Conservation (phyloP, 2,329 filamentous ascomycete species). For the Ilyonectria mors-panacis region DNA sequence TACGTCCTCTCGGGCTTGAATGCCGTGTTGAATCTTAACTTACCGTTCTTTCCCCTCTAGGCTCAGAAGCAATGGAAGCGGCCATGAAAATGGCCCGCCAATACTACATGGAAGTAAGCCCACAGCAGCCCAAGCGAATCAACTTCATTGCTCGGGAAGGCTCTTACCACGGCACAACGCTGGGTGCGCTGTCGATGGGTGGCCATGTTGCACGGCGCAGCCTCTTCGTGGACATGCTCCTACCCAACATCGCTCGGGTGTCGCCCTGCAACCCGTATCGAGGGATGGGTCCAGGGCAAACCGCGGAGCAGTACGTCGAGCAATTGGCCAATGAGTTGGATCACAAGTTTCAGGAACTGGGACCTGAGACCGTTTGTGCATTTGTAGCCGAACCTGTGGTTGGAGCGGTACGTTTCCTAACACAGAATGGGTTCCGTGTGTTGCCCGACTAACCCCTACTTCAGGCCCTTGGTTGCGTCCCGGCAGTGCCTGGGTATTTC, state of each 20-base stretch:
- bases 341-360: constrained; percentile 73
- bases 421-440: background rate
- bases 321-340: constrained; percentile 72
- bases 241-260: constrained; percentile 43
- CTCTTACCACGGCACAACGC: constrained; percentile 81
- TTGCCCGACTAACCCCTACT: constrained; percentile 48
- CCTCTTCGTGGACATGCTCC: constrained; percentile 41
- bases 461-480: constrained; percentile 6
- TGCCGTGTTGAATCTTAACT: background rate
- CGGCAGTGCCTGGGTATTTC: constrained; percentile 19
- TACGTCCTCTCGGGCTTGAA: constrained; percentile 29
- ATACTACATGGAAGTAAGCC: constrained; percentile 58
- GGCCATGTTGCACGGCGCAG: constrained; percentile 36
- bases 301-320: constrained; percentile 43
- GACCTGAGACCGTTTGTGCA: constrained; percentile 76
- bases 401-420: constrained; percentile 64
- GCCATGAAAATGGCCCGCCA: constrained; percentile 63
- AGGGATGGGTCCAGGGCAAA: constrained; percentile 43
- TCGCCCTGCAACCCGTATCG: constrained; percentile 39
- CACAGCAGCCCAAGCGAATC: constrained; percentile 68
- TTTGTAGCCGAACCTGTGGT: constrained; percentile 82
- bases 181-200: constrained; percentile 75
- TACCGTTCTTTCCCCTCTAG: constrained; percentile 48
- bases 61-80: constrained; percentile 64
- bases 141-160: constrained; percentile 77